These are phyloP conservation scores for Strigomonas oncopelti DNA, from an alignment of 208 protist genomes.

Conservation along the genomic window DNA sequence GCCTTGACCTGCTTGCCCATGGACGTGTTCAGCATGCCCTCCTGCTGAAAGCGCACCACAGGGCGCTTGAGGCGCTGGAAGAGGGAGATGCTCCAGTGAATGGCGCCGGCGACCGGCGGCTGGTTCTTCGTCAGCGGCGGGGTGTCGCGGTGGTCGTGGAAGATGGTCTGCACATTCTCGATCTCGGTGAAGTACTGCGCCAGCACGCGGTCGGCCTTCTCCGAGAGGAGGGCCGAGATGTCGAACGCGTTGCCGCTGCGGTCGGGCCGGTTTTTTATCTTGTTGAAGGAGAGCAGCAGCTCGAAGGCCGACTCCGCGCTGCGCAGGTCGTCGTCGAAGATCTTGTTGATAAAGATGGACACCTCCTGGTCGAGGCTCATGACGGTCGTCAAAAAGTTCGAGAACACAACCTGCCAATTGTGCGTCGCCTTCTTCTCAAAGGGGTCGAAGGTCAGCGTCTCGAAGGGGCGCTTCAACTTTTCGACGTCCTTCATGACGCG, in stretches of 20 bases:
- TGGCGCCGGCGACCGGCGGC: constrained; percentile 94
- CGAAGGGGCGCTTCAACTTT: constrained; percentile 92
- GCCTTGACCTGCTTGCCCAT: constrained; percentile 88
- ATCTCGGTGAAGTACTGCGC: constrained; percentile 93
- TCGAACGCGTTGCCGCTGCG: constrained; percentile 74
- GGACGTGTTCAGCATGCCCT: constrained; percentile 88
- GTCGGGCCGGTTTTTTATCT: constrained; percentile 82
- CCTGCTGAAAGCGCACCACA: constrained; percentile 92
- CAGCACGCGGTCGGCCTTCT: constrained; percentile 95
- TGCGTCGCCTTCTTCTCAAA: constrained; percentile 92
- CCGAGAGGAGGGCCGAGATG: constrained; percentile 90
- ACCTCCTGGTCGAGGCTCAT: constrained; percentile 92
- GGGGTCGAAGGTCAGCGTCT: constrained; percentile 94
- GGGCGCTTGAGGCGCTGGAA: constrained; percentile 97
- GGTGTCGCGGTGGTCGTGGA: constrained; percentile 77
- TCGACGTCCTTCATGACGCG: constrained; percentile 93
- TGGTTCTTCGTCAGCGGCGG: constrained; percentile 97
- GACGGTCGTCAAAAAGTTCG: constrained; percentile 90
- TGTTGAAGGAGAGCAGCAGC: constrained; percentile 96
- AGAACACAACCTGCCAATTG: constrained; percentile 91
- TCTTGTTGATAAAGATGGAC: constrained; percentile 95
- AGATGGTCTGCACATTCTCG: constrained; percentile 89
- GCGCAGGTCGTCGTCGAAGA: constrained; percentile 96
- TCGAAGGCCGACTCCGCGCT: constrained; percentile 97
- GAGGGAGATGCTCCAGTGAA: constrained; percentile 96